Evolutionary conservation across 495 filamentous ascomycete genomes (phyloP), one percentile per base, ranked within the genome.

Genomic region (Penicillium diatomitis): DNA sequence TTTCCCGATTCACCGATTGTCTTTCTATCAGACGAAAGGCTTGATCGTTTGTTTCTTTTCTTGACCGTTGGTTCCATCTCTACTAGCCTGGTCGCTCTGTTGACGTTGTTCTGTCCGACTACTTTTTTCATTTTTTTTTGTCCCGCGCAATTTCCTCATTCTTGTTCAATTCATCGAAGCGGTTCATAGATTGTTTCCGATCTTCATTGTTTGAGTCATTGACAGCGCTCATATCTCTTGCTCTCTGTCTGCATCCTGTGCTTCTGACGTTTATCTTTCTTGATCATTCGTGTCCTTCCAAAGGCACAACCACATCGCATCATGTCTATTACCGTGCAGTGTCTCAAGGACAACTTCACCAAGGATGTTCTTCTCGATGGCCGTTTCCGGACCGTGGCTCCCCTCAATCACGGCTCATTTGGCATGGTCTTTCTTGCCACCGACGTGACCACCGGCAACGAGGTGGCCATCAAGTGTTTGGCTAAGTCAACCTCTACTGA

Each of bases 381-480:
- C 54, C 90, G 94, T 49, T 98, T 92, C 66, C 78, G 85, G 66
- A 91, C 88, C 37, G 73, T 96, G 60, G 86, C 89, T 58, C 90
- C 90, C 36, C 87, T 98, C 71, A 97, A 98, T 62, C 88, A 96
- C 77, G 92, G 92, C 57, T 98, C 92, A 28, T 98, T 96, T 63
- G 92, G 92, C 54, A 90, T 95, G 86, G 92, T 98, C 55, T 96
- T 95, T 68, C 81, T 89, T 67, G 94, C 92, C 46, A 85, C 73
- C 57, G 90, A 98, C 68, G 75, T 73, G 49, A 55, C 69, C 54
- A 95, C 84, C 49, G 77, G 80, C 52, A 73, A 90, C 48, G 74
- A 81, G 47, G 92, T 98, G 49, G 92, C 92, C 44, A 83, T 98
- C 76, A 98, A 98, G 63, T 94, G 90, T 61, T 66, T 96, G 62